Percentiles rank a stretch among this genome's conserved stretches.
These are phyloP conservation scores for Cinnamomum micranthum DNA, from an alignment of 164 flowering plant genomes.

Conservation along the genomic window DNA sequence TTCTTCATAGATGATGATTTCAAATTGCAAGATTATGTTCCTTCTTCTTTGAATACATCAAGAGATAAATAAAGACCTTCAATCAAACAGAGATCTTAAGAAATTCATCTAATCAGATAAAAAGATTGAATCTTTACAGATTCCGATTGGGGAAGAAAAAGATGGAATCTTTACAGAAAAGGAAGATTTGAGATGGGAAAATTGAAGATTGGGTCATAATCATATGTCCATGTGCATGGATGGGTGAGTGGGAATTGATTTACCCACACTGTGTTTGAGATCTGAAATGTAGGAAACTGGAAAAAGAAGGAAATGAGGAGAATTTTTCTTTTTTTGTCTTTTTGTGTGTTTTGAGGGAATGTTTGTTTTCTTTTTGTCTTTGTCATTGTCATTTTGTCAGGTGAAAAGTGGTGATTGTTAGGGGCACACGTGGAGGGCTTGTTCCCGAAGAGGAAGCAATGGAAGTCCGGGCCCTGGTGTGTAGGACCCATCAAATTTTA, in stretches of 20 bases:
- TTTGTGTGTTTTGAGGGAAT: neutral
- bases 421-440: neutral
- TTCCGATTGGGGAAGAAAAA: neutral
- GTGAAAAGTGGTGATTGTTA: neutral
- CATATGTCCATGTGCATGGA: no score
- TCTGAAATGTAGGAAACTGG: no score
- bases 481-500: no score
- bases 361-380: neutral
- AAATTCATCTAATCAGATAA: neutral
- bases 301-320: neutral
- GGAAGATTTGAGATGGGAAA: neutral
- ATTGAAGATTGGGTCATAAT: no score
- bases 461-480: no score
- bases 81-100: neutral
- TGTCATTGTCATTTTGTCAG: neutral
- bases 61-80: neutral
- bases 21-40: neutral
- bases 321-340: neutral
- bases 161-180: neutral
- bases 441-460: neutral
- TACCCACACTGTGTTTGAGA: no score
- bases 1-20: slow-evolving; percentile 47
- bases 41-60: neutral
- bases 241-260: no score
- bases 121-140: neutral